Evolutionary conservation across 805 yeast species (phyloP), one percentile per base, ranked within the genome.

Genomic region (Nadsonia fulvescens): DNA sequence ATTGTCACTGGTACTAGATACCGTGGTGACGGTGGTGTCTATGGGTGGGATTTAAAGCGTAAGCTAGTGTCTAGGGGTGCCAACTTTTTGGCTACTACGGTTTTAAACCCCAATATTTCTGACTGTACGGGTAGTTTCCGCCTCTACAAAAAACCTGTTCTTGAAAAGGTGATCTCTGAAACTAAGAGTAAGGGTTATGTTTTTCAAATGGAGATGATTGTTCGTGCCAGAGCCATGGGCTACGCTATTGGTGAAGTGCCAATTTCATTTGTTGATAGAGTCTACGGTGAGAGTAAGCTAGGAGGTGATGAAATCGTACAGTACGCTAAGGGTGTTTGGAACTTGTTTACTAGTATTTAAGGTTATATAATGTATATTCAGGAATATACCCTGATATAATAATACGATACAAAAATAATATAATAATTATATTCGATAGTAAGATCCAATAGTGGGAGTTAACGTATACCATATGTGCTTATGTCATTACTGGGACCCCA

Each of bases 161-260:
- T 74, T 46, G 63, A 66, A 34, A 64, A 68, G 43, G 63, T 75
- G 36, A 75, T 74, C 36, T 63, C 56, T 25, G 74, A 60, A 32
- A 73, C 83, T 24, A 60, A 64, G 43, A 67, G 77, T 18, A 74
- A 75, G 53, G 86, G 86, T 27, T 74, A 75, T 40, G 86, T 75
- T 21, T 74, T 74, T 66, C 86, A 74, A 54, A 74, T 74, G 86
- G 86, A 74, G 52, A 73, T 74, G 82, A 71, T 74, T 67, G 86
- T 74, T 13, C 65, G 86, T 38, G 86, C 86, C 20, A 62, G 77
- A 44, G 57, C 71, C n/a, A 52, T 70, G 46, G 73, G 72, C n/a
- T 70, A 62, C 52, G 58, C 66, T 10, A 71, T 74, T 38, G 83
- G 75, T 15, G 86, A 74, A 47, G 82, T 73, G 16, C 83, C 83